Evolutionary conservation across 2,329 filamentous ascomycete species (phyloP), one percentile per base, ranked within the genome.

Genomic region (Aphanocladium album): DNA sequence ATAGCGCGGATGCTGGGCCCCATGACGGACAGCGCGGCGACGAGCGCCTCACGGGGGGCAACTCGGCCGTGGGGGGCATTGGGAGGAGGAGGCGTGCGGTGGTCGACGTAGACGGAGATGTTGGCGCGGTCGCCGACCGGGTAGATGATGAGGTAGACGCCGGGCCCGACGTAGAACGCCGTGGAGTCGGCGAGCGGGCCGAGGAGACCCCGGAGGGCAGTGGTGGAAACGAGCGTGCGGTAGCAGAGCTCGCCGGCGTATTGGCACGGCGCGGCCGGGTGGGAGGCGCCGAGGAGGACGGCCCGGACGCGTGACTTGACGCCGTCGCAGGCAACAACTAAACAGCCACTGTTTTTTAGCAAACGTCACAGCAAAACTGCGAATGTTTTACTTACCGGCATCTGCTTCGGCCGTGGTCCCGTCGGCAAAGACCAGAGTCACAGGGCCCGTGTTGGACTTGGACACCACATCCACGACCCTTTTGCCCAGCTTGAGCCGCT

Each of bases 221-320:
- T 67, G 66, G 2, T 57, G 47, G 74, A 75, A 77, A 74, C 58
- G 7, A 74, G 61, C 0, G 69, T 70, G 1, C 86, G 76, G 65
- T 87, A 88, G 0, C 82, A 84, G 67, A 85, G 83, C 65, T 84
- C 84, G 23, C 80, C 77, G 0, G 79, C 79, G 63, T 83, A 87
- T 0, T 66, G 64, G 1, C 71, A 74, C 64, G 0, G 78, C 67
- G 56, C 76, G 55, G 21, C 77, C 65, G 57, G 75, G 70, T 70
- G 62, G n/a, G 71, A 66, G 1, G 73, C 66, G 0, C 79, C 80
- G 1, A 85, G 71, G 12, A 87, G 70, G 8, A 81, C 67, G 30
- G 78, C 68, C 1, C 84, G 72, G 0, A 81, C 77, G 19, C 74
- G 72, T 8, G 81, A 84, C 69, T 88, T 87, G 67, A 89, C 86